Conservation (phyloP, 805 yeast genomes). For the Metschnikowia lochheadii region DNA sequence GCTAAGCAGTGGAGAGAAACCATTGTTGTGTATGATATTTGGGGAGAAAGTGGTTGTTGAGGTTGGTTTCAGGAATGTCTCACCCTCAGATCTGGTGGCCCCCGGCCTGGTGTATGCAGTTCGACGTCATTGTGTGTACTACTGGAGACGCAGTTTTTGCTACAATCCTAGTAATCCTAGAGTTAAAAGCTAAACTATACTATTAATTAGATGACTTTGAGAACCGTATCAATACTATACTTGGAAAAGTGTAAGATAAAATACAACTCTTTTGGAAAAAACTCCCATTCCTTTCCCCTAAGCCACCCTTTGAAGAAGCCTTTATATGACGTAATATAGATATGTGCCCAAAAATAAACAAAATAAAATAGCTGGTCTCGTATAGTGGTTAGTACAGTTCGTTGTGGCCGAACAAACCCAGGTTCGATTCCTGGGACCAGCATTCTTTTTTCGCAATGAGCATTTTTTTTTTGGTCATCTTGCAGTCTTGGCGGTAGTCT, state of each 20-base stretch:
- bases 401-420: slow-evolving; percentile 73
- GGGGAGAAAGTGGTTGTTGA: neutral
- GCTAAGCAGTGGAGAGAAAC: slow-evolving; percentile 67
- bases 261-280: too few relatives aligned
- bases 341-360: neutral
- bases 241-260: too few relatives aligned
- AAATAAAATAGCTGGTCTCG: slow-evolving; percentile 34
- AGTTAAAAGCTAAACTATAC: too few relatives aligned
- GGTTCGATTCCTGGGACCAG: slow-evolving; percentile 73
- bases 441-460: slow-evolving; percentile 32
- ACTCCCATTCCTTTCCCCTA: too few relatives aligned
- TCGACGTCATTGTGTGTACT: neutral
- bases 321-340: too few relatives aligned
- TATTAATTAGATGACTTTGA: too few relatives aligned
- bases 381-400: slow-evolving; percentile 72
- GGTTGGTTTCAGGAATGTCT: neutral
- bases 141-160: too few relatives aligned
- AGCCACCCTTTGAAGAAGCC: too few relatives aligned
- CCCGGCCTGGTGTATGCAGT: neutral
- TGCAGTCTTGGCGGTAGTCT: neutral
- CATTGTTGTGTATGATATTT: slow-evolving; percentile 1
- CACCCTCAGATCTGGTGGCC: neutral
- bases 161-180: too few relatives aligned
- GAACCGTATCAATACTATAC: too few relatives aligned
- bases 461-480: neutral